Evolutionary conservation across 495 filamentous ascomycete genomes (phyloP).

Genomic region (Halenospora varia): DNA sequence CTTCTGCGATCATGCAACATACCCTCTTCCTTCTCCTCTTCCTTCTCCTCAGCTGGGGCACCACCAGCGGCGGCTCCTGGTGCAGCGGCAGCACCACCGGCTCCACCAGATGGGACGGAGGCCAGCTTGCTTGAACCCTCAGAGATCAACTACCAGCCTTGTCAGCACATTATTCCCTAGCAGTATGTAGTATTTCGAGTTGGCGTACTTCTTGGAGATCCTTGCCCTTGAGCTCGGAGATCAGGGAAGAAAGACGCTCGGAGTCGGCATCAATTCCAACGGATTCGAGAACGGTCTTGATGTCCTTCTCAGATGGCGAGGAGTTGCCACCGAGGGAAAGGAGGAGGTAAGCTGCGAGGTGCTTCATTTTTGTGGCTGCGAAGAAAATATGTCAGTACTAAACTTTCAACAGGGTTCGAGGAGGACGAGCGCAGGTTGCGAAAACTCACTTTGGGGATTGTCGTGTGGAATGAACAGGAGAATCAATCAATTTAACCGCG

Average conservation of each 20-base stretch:
- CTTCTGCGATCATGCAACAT: constrained; percentile 18
- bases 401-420: too few relatives aligned
- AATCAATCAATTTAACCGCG: constrained; percentile 94
- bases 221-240: constrained; percentile 95
- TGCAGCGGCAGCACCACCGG: constrained; percentile 61
- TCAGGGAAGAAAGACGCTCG: constrained; percentile 78
- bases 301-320: constrained; percentile 78
- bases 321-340: constrained; percentile 90
- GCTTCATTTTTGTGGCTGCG: constrained; percentile 84
- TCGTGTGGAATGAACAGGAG: constrained; percentile 61
- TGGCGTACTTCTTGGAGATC: constrained; percentile 82
- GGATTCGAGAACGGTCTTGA: constrained; percentile 87
- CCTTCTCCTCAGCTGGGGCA: constrained; percentile 65
- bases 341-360: constrained; percentile 98
- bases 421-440: too few relatives aligned
- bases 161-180: constrained; percentile 21
- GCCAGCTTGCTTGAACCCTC: constrained; percentile 92
- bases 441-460: constrained; percentile 17
- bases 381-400: constrained; percentile 16
- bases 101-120: constrained; percentile 92
- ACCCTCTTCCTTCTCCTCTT: constrained; percentile 68
- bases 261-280: constrained; percentile 94
- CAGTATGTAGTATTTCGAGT: constrained; percentile 1
- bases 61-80: constrained; percentile 64
- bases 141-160: constrained; percentile 69